A percentile compares a stretch with the other conserved stretches of the same genome.
These are phyloP conservation scores for Monoraphidium neglectum DNA, from an alignment of 139 green algal genomes.

Conservation along the genomic window DNA sequence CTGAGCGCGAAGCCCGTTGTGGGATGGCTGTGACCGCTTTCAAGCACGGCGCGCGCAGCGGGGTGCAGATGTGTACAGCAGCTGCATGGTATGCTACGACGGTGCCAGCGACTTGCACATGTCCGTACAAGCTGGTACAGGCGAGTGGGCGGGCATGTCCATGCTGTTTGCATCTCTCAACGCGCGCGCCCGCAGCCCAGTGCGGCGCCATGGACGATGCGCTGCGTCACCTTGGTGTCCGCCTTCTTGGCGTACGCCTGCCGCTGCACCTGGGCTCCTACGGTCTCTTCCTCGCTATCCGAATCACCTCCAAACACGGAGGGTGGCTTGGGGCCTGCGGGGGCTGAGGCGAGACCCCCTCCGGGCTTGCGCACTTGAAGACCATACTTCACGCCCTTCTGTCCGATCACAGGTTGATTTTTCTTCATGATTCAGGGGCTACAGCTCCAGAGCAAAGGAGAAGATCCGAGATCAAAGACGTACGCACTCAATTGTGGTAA, in stretches of 20 bases:
- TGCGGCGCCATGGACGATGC: not conserved
- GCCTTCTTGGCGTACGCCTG: constrained; percentile 71
- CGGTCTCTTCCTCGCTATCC: constrained; percentile 53
- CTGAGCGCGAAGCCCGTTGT: too few species aligned
- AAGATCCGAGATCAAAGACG: too few species aligned
- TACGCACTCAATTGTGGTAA: too few species aligned
- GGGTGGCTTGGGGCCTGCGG: constrained; percentile 2
- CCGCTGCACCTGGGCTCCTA: constrained; percentile 56
- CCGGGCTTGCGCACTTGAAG: constrained; percentile 47
- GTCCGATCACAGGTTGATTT: constrained; percentile 39
- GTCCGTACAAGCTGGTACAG: not conserved
- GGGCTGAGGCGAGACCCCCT: constrained; percentile 21
- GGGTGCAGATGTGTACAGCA: not conserved
- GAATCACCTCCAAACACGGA: constrained; percentile 67
- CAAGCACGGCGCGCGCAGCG: too few species aligned
- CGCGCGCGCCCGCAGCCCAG: not conserved
- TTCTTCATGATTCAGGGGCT: too few species aligned
- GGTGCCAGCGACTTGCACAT: not conserved
- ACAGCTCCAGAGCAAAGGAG: too few species aligned
- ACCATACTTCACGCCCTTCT: constrained; percentile 83
- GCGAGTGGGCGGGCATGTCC: not conserved
- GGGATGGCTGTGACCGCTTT: too few species aligned
- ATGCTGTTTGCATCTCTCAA: not conserved
- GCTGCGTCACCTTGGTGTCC: constrained; percentile 50
- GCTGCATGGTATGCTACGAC: too few species aligned